phyloP scores from a whole-genome alignment of 192 early-diverging fungal species.

The Glomus cerebriforme region DNA sequence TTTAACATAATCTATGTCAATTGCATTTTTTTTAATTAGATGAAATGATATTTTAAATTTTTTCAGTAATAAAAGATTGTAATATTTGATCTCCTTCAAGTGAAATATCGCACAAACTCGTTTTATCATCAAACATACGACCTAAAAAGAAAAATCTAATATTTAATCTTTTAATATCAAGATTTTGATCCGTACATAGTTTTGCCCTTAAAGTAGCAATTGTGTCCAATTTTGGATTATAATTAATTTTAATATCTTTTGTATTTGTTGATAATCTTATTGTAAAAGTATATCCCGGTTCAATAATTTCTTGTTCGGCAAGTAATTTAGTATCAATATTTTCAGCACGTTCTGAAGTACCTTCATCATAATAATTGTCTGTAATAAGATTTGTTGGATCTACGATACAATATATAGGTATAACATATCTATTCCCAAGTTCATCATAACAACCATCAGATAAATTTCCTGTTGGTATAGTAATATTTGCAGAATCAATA shows the following conservation, averaged over 20 bases:
- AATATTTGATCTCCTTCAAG: slow-evolving; percentile 17
- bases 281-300: slow-evolving; percentile 15
- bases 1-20: too few species aligned
- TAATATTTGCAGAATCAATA: slow-evolving; percentile 66
- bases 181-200: slow-evolving; percentile 31
- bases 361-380: slow-evolving; percentile 10
- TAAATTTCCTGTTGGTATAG: slow-evolving; percentile 69
- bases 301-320: neutral
- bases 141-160: slow-evolving; percentile 56
- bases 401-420: slow-evolving; percentile 68
- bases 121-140: slow-evolving; percentile 41
- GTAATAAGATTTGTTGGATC: slow-evolving; percentile 56
- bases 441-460: slow-evolving; percentile 82
- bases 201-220: slow-evolving; percentile 36
- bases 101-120: slow-evolving; percentile 1
- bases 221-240: slow-evolving; percentile 35
- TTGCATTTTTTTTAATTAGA: too few species aligned
- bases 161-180: slow-evolving; percentile 26
- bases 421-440: slow-evolving; percentile 67
- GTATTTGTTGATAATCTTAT: slow-evolving; percentile 39
- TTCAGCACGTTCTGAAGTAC: slow-evolving; percentile 11
- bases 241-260: slow-evolving; percentile 32
- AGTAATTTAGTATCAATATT: slow-evolving; percentile 14
- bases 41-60: neutral
- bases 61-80: slow-evolving; percentile 32